Evolutionary conservation across 768 basidiomycete genomes (phyloP), one percentile per base, ranked within the genome.

Genomic region (Hypholoma sublateritium): DNA sequence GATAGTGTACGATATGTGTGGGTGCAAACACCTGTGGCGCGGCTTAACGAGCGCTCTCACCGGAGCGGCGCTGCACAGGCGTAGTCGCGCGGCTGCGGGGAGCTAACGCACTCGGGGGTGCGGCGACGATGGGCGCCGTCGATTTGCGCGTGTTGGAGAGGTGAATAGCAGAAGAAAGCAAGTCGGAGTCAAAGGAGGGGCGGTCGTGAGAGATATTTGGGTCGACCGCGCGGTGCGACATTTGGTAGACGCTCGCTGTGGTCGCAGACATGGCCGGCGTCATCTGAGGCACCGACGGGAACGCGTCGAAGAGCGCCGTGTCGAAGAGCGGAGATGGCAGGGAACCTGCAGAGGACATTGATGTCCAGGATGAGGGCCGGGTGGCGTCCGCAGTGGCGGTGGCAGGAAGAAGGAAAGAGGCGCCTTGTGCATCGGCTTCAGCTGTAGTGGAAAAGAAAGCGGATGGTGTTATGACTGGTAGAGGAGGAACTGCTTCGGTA

Each of bases 231-330:
- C n/a, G 54, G 22, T 32, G 52, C 43, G 55, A 50, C 25, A 42
- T 17, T 47, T 35, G 13, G 47, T 58, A 19, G 54, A 46, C 28
- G 53, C 44, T 43, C 16, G 42, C 21, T 12, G 37, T 17, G 13
- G 22, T n/a, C 21, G n/a, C 28, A 17, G 36, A 44, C 34, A 35
- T 13, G 49, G 62, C 36, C 45, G 81, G 80, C 5, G 77, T 68
- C 16, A 74, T 75, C 46, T 78, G 74, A 1, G 89, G 88, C 5
- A 90, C 88, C 34, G 81, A 80, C 21, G 89, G 89, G 70, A 91
- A 90, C 6, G 86, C 80, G 56, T 89, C 88, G 60, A 86, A 88
- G 21, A 88, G 70, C 11, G 81, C 81, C 58, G 75, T 73, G 64
- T 87, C 85, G 42, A 89, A 80, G 22, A 78, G 62, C 49, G 72